phyloP scores from a whole-genome alignment of 345 rosid species.

The Brassica cretica region DNA sequence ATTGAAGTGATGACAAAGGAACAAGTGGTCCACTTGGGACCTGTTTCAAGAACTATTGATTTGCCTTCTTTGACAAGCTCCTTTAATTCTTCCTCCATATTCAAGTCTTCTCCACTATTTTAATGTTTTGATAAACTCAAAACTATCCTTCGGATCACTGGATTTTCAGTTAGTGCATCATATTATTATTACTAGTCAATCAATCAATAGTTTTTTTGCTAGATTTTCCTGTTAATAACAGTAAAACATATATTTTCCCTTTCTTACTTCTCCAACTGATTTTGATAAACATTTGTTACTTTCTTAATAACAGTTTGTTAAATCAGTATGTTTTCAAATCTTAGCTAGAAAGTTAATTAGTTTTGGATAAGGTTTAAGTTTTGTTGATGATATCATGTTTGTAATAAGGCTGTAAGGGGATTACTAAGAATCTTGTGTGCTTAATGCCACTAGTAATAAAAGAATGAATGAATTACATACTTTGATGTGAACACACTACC shows the following conservation, averaged over 20 bases:
- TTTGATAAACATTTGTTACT: neutral
- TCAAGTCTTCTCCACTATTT: constrained; percentile 20
- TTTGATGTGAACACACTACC: constrained; percentile 31
- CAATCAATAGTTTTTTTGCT: neutral
- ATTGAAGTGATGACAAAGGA: constrained; percentile 33
- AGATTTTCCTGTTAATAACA: neutral
- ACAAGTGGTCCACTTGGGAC: constrained; percentile 36
- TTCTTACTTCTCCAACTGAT: neutral
- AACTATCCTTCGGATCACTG: neutral
- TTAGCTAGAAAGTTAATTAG: neutral
- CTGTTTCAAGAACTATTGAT: constrained; percentile 29
- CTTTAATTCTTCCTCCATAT: constrained; percentile 8
- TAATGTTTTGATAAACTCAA: neutral
- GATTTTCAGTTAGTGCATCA: constrained; percentile 1
- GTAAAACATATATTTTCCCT: neutral
- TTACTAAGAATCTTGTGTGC: constrained; percentile 18
- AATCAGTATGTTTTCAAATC: neutral
- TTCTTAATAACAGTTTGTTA: neutral
- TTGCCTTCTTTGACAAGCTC: constrained; percentile 35
- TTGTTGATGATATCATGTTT: constrained; percentile 1
- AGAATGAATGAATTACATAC: neutral
- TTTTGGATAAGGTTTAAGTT: neutral
- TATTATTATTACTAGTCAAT: neutral
- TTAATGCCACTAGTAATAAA: constrained; percentile 4
- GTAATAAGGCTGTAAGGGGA: neutral